phyloP scores from a whole-genome alignment of 495 filamentous ascomycete genomes.

The Cryomyces antarcticus region DNA sequence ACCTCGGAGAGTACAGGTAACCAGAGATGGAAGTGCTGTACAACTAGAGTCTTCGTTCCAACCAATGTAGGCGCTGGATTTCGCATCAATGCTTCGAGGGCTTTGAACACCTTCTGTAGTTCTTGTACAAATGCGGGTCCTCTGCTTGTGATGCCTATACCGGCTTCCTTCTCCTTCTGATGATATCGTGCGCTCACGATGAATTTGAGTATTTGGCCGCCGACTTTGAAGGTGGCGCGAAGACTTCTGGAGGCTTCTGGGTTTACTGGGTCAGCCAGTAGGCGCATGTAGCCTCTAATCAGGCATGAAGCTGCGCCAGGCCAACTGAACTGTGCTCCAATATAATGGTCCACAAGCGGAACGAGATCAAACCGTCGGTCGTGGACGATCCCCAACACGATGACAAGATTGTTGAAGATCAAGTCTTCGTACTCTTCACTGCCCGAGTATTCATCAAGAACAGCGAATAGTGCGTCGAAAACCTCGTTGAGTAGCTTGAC shows the following conservation, averaged over 20 bases:
- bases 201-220: constrained; percentile 79
- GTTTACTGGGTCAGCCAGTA: constrained; percentile 61
- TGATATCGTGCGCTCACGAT: constrained; percentile 77
- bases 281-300: constrained; percentile 63
- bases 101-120: constrained; percentile 70
- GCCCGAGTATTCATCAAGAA: constrained; percentile 69
- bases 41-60: constrained; percentile 83
- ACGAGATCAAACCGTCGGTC: constrained; percentile 84
- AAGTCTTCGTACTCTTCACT: constrained; percentile 85
- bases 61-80: constrained; percentile 67
- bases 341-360: constrained; percentile 78
- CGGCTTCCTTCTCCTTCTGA: constrained; percentile 73
- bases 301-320: constrained; percentile 87
- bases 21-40: constrained; percentile 95
- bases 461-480: constrained; percentile 78
- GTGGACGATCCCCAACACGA: constrained; percentile 79
- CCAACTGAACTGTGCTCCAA: constrained; percentile 78
- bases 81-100: constrained; percentile 72
- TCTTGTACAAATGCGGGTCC: constrained; percentile 64
- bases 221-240: constrained; percentile 87
- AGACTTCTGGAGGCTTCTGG: constrained; percentile 63
- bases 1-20: constrained; percentile 66
- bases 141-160: constrained; percentile 66
- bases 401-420: constrained; percentile 75
- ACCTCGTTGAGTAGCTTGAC: constrained; percentile 84